Evolutionary conservation across 2,329 filamentous ascomycete species (phyloP), one percentile per base, ranked within the genome.

Genomic region (Hymenoscyphus occultus): DNA sequence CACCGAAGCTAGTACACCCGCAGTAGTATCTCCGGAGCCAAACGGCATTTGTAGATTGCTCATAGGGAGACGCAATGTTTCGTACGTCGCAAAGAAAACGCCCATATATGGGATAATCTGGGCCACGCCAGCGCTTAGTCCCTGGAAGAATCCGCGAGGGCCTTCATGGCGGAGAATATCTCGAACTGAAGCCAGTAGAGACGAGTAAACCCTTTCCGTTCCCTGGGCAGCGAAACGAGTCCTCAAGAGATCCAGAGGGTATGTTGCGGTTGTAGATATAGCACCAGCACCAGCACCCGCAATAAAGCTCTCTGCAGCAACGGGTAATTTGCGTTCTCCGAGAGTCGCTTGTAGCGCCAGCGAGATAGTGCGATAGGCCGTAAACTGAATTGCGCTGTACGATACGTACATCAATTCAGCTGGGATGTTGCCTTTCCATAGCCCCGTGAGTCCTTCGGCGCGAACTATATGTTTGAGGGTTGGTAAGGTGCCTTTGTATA

Each of bases 341-440:
- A 76, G 71, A n/a, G 72, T 48, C 63, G 69, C 67, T 78, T 79
- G 39, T 10, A 97, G 83, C 31, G 87, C 79, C 69, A 91, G 79
- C 1, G 90, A 91, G 31, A 86, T 84, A 61, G 86, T 87, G 64
- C 92, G 90, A 80, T 99, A 99, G 35, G 91, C 83, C 39, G 91
- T 89, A 82, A 99, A 99, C 78, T 99, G 95, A 40, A 91, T 82
- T 68, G 90, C 90, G 68, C 92, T 90, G 79, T 98, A 99, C 77
- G 88, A 89, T 70, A 99, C 84, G 80, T 99, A 99, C 80, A 99
- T 88, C 68, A 95, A 80, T 82, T 98, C 95, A 61, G 95, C 95
- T 48, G 95, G 93, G 65, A 99, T 87, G 76, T 99, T 99, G 76
- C 95, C 95, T 82, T 98, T 98, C 95, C 95, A 99, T 69, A 99